Evolutionary conservation across 1,284 basidiomycete genomes (phyloP).

Genomic region (Irpex lacteus): DNA sequence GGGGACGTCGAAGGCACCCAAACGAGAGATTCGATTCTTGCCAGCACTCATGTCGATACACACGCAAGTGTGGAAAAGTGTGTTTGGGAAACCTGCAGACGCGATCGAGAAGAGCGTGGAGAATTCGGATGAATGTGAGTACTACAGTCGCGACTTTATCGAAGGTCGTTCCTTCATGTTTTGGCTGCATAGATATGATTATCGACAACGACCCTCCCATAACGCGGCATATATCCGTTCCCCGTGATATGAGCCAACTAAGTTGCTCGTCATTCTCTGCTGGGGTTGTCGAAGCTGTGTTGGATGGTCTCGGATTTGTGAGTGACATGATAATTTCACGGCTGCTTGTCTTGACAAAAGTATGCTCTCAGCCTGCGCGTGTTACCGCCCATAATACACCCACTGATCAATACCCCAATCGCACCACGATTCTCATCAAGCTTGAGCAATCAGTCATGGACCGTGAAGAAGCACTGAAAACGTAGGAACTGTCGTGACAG

Average conservation of each 20-base stretch:
- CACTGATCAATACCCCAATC: conserved; percentile 74
- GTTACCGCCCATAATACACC: conserved; percentile 96
- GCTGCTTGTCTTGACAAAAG: conserved; percentile 6
- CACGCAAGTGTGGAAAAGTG: conserved; percentile 90
- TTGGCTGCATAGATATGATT: conserved; percentile 80
- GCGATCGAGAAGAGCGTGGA: conserved; percentile 95
- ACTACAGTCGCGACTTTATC: not conserved
- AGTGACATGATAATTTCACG: conserved; percentile 35
- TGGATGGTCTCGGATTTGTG: conserved; percentile 95
- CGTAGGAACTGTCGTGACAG: conserved; percentile 11
- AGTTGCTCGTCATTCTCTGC: conserved; percentile 97
- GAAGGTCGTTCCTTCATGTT: conserved; percentile 2
- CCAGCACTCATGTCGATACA: conserved; percentile 90
- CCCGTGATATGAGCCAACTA: conserved; percentile 90
- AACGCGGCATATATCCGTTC: conserved; percentile 90
- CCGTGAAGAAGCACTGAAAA: conserved; percentile 78
- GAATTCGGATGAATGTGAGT: conserved; percentile 91
- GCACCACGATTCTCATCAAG: conserved; percentile 93
- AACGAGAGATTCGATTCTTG: conserved; percentile 85
- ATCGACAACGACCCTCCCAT: conserved; percentile 94
- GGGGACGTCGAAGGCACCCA: conserved; percentile 73
- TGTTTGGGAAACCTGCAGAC: conserved; percentile 92
- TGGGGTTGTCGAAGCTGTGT: conserved; percentile 94
- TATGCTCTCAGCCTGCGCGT: conserved; percentile 73
- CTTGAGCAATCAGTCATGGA: conserved; percentile 88